Base-by-base conservation (phyloP, 2,329 filamentous ascomycete genomes). In the Diaporthe vexans region DNA sequence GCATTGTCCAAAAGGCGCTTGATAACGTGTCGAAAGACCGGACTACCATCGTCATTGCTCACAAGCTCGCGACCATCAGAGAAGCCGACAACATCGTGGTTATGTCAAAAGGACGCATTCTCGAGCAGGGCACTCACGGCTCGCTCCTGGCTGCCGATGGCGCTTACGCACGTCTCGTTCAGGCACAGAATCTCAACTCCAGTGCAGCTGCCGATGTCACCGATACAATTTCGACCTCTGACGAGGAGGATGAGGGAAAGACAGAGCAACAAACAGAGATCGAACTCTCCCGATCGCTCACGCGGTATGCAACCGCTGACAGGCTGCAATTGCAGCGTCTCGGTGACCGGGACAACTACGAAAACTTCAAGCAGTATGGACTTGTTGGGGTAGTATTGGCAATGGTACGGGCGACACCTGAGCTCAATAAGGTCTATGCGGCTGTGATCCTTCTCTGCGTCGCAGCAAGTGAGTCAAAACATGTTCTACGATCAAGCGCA, bases 41-140 rank as follows among this genome's bases (percentile, higher is more conserved):
- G 6, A 93, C 91, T 0, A 93, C 90, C 0, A 89, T 94, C 40
- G 86, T 91, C 10, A 91, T 93, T 69, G 91, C 91, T 0, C 90
- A 91, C 81, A 83, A 88, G 6, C 82, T 91, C 1, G 86, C 86
- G 0, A 91, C 89, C 0, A 89, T 91, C 69, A 86, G 86, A 74
- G 84, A 88, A 61, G 91, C 91, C 0, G 90, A 93, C 77, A 88
- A 90, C 61, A 93, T 93, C 43, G 83, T 93, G 4, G 91, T 93
- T 3, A 83, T 93, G 78, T 83, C 87, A 2, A 83, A 88, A 74
- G 91, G 91, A 0, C 80, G 83, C 40, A 86, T 91, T 5, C 81
- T 90, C 1, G 91, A 93, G 79, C 84, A 90, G 77, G 91, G 91
- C 2, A 91, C 84, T 4, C 91, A 92, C 73, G 85, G 90, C 9